Conservation (phyloP, 1,284 basidiomycete genomes). For the Leccinum solheimii region DNA sequence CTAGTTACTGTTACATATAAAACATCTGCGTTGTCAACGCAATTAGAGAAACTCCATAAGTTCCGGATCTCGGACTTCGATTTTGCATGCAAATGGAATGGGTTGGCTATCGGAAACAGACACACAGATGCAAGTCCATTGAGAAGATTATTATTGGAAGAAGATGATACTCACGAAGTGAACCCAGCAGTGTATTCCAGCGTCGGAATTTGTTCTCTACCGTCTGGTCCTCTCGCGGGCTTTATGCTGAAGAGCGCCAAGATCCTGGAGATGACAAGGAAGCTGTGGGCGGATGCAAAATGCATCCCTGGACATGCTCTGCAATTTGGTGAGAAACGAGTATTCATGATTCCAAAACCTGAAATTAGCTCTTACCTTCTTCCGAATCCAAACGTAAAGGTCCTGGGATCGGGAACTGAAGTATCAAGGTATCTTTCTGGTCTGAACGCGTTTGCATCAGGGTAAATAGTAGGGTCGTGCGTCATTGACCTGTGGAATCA, state of each 20-base stretch:
- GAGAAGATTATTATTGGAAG: background rate
- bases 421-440: constrained; percentile 18
- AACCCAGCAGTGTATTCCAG: constrained; percentile 11
- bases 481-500: constrained; percentile 13
- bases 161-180: constrained; percentile 9
- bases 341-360: background rate
- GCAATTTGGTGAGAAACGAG: background rate
- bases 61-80: constrained; percentile 4
- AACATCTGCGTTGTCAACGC: background rate
- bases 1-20: background rate
- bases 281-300: constrained; percentile 37
- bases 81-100: constrained; percentile 3
- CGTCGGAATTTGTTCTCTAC: constrained; percentile 32
- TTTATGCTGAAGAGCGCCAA: constrained; percentile 42
- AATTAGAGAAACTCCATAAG: constrained; percentile 2
- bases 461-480: constrained; percentile 13
- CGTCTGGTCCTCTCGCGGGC: constrained; percentile 19
- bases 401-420: constrained; percentile 8
- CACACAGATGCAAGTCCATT: background rate
- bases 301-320: constrained; percentile 40
- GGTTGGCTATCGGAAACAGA: background rate
- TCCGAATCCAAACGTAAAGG: constrained; percentile 40
- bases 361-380: constrained; percentile 26
- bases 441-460: constrained; percentile 11
- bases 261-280: constrained; percentile 43